Percentiles rank a stretch among this genome's conserved stretches.
These are phyloP conservation scores for Macrolepiota fuliginosa DNA, from an alignment of 768 basidiomycete species.

Conservation along the genomic window DNA sequence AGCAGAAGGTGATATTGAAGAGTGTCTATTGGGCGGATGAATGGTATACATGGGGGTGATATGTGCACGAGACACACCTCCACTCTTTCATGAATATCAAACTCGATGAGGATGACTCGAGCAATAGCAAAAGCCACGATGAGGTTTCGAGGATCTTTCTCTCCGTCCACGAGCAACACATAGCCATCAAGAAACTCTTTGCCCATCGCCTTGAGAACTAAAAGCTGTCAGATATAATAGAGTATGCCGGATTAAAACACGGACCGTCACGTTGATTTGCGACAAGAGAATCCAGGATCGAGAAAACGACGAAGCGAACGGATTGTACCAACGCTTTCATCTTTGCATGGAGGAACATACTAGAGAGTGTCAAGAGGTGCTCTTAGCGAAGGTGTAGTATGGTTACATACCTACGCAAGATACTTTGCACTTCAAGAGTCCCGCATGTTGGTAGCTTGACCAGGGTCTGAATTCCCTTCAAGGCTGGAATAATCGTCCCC, in stretches of 20 bases:
- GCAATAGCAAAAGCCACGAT: slow-evolving; percentile 87
- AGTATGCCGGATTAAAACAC: slow-evolving; percentile 15
- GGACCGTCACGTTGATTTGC: slow-evolving; percentile 66
- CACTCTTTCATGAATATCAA: slow-evolving; percentile 69
- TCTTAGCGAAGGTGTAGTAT: background rate
- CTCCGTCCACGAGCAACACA: slow-evolving; percentile 81
- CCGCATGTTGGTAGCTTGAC: slow-evolving; percentile 56
- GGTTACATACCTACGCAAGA: slow-evolving; percentile 4
- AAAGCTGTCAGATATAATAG: slow-evolving; percentile 4
- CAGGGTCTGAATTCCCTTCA: slow-evolving; percentile 72
- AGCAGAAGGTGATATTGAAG: slow-evolving; percentile 96
- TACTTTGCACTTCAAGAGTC: slow-evolving; percentile 26
- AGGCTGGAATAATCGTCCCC: slow-evolving; percentile 78
- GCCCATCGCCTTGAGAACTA: slow-evolving; percentile 72
- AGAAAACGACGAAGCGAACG: slow-evolving; percentile 77
- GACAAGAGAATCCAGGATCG: slow-evolving; percentile 76
- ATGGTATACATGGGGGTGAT: background rate
- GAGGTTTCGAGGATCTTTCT: slow-evolving; percentile 96
- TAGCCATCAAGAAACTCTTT: slow-evolving; percentile 75
- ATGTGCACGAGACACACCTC: slow-evolving; percentile 54
- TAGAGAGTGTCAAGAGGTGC: slow-evolving; percentile 24
- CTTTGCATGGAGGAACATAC: slow-evolving; percentile 73
- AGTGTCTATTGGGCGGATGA: slow-evolving; percentile 52
- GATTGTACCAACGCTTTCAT: slow-evolving; percentile 84
- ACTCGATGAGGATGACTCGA: slow-evolving; percentile 84